phyloP scores from a whole-genome alignment of 2,329 filamentous ascomycete species.

The Fusarium coicis region DNA sequence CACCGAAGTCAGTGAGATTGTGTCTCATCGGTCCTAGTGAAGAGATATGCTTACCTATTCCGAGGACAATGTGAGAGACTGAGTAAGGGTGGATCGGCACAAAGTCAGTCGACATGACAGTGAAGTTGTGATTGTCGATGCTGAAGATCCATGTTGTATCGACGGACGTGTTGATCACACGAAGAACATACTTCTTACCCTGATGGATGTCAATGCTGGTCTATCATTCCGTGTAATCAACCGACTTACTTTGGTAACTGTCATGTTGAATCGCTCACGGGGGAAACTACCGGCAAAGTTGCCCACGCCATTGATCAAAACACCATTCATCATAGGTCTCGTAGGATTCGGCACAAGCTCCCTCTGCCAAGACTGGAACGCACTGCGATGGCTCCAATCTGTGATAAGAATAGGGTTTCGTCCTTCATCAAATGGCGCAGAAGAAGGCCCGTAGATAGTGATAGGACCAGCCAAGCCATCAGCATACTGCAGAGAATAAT shows the following conservation, averaged over 20 bases:
- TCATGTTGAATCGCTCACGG: conserved; percentile 14
- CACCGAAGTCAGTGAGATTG: not conserved
- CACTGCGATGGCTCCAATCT: conserved; percentile 9
- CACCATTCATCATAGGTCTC: conserved; percentile 13
- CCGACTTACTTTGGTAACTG: not conserved
- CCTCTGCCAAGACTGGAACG: conserved; percentile 6
- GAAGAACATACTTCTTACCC: not conserved
- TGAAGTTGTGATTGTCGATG: not conserved
- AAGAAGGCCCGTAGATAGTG: conserved; percentile 26
- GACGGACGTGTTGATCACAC: not conserved
- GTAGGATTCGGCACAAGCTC: conserved; percentile 4
- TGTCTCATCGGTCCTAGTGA: accelerated
- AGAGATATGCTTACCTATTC: not conserved
- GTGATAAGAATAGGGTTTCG: conserved; percentile 13
- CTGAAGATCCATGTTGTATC: conserved; percentile 2
- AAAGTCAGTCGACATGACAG: not conserved
- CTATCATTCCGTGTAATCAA: accelerated
- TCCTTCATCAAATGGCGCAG: not conserved
- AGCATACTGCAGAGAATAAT: conserved; percentile 34
- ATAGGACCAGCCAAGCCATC: conserved; percentile 33
- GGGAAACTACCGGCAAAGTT: conserved; percentile 17
- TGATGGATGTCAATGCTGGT: not conserved
- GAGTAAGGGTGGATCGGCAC: not conserved
- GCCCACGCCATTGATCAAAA: conserved; percentile 10
- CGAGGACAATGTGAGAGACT: not conserved